Percentiles rank a stretch among this genome's conserved stretches.
These are phyloP conservation scores for Aspergillus mulundensis DNA, from an alignment of 495 filamentous ascomycete species.

Conservation along the genomic window DNA sequence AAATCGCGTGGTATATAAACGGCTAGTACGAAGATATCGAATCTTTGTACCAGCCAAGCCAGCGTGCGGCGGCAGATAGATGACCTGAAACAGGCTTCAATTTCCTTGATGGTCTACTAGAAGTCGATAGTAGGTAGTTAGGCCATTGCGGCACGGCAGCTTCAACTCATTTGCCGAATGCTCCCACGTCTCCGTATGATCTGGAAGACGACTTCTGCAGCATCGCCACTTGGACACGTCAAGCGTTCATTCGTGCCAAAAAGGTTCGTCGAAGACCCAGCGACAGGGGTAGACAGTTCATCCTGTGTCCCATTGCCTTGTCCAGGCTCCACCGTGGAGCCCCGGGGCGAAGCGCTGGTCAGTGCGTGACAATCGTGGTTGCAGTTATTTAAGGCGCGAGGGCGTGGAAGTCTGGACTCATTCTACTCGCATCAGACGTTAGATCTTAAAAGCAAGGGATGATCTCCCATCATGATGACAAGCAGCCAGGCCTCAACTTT, in stretches of 20 bases:
- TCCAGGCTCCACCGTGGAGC: constrained; percentile 5
- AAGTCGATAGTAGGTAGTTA: neutral
- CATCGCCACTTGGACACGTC: neutral
- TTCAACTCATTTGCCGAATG: neutral
- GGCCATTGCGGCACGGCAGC: neutral
- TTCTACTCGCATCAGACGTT: neutral
- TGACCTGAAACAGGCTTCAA: neutral
- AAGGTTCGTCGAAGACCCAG: neutral
- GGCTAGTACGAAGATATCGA: neutral
- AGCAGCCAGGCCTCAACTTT: too few species aligned
- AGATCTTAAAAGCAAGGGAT: neutral
- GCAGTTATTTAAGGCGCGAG: neutral
- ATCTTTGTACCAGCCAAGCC: neutral
- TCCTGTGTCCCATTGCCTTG: neutral
- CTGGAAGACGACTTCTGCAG: neutral
- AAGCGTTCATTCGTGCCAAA: neutral
- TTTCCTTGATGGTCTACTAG: neutral
- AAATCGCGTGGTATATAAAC: neutral
- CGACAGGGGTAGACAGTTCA: constrained; percentile 8
- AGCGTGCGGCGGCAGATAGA: neutral
- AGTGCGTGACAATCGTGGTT: constrained; percentile 6
- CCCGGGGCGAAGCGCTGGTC: constrained; percentile 7
- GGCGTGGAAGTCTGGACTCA: neutral
- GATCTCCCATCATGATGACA: neutral
- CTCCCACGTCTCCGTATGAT: too few species aligned